Base-by-base conservation (phyloP, 2,329 filamentous ascomycete species). In the Alternaria panax region DNA sequence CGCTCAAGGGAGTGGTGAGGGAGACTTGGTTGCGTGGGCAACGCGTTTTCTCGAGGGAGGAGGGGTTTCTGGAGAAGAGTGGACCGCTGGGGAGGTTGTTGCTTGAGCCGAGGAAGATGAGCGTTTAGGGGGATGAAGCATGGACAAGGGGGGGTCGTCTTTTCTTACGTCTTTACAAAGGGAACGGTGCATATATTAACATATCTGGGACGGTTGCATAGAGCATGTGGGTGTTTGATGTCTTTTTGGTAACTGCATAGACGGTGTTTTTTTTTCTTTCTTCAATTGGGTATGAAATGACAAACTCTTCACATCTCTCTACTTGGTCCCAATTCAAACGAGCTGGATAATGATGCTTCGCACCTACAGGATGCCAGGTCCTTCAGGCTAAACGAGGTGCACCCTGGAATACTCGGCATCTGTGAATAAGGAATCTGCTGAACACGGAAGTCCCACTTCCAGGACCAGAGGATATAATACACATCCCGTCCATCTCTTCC, bases 21-120 rank as follows among this genome's bases (percentile, higher is more conserved):
- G 92, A 96, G 84, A 97, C 93, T 7, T 97, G 92, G 91, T 74
- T 97, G 62, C 84, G 93, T 7, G 93, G 93, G 0, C 82, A 81
- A 64, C 88, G 86, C 75, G 85, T 97, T n/a, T 96, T 90, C 76
- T 85, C 86, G 63, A 82, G 91, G 30, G 88, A 86, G n/a, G 85
- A 82, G 0, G 80, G 82, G 1, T 91, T 92, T 65, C 80, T 82
- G 20, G 88, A 90, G 79, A 88, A 84, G 80, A 69, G 56, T 5
- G 80, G 80, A 0, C 84, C 85, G 3, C 75, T 62, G 7, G 85
- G 85, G 0, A 78, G 80, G 64, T 68, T 86, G 59, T 66, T 87
- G 67, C 75, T 87, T 54, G 85, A 86, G 75, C 80, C 79, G 7
- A 75, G 82, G 64, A 79, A 66, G 61, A 51, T 36, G 45, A 61